These are phyloP conservation scores for Russula vinacea DNA, from an alignment of 768 basidiomycete genomes.

Conservation along the genomic window DNA sequence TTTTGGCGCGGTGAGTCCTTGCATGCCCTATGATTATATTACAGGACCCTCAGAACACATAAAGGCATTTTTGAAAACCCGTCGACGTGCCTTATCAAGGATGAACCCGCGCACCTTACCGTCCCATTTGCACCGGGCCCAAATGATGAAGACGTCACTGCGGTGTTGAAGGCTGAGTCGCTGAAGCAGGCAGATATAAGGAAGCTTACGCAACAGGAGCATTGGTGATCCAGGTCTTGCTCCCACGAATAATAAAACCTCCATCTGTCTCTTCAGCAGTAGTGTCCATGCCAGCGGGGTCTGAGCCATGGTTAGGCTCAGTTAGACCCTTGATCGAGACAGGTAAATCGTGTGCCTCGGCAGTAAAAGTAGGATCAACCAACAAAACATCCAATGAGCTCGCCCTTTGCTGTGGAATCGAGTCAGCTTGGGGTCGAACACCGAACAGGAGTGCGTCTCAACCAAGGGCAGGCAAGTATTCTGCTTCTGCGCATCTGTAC, in stretches of 20 bases:
- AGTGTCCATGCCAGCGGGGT: slow-evolving; percentile 97
- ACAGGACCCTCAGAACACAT: background rate
- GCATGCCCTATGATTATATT: slow-evolving; percentile 55
- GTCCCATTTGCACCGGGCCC: slow-evolving; percentile 97
- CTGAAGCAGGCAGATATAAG: slow-evolving; percentile 9
- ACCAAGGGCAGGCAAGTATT: slow-evolving; percentile 87
- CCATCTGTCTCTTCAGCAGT: slow-evolving; percentile 80
- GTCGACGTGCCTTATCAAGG: slow-evolving; percentile 69
- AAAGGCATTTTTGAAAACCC: background rate
- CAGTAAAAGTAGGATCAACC: slow-evolving; percentile 35
- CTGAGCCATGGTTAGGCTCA: slow-evolving; percentile 95
- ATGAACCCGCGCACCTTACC: slow-evolving; percentile 85
- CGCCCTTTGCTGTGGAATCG: slow-evolving; percentile 61
- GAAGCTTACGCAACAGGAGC: slow-evolving; percentile 72
- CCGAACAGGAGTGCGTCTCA: slow-evolving; percentile 25
- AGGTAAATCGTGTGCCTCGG: slow-evolving; percentile 4
- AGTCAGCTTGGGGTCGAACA: background rate
- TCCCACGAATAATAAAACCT: slow-evolving; percentile 82
- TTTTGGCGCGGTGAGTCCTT: slow-evolving; percentile 77
- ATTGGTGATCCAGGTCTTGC: slow-evolving; percentile 98
- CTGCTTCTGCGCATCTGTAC: slow-evolving; percentile 85
- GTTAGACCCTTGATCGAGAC: slow-evolving; percentile 74
- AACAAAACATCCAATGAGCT: slow-evolving; percentile 90
- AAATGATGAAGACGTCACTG: slow-evolving; percentile 87
- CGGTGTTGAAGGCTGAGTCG: slow-evolving; percentile 32